phyloP scores from a whole-genome alignment of 805 yeast genomes.

The Huiozyma sinensis region DNA sequence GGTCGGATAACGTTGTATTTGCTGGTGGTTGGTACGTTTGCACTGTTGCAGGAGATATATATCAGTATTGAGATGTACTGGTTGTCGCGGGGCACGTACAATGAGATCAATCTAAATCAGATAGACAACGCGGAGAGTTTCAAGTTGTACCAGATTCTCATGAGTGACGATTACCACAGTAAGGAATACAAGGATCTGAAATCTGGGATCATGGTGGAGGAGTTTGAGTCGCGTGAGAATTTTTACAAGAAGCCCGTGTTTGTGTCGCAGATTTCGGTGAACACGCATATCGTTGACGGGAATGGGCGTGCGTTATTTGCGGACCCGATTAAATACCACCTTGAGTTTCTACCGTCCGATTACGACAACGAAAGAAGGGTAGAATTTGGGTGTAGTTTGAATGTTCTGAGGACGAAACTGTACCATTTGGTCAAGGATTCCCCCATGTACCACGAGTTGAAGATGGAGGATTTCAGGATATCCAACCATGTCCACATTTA shows the following conservation, averaged over 20 bases:
- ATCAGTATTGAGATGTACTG: conserved; percentile 27
- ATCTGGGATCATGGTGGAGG: conserved; percentile 26
- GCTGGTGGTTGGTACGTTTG: conserved; percentile 23
- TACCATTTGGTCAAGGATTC: conserved; percentile 44
- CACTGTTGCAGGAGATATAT: conserved; percentile 26
- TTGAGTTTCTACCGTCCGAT: conserved; percentile 78
- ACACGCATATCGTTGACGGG: conserved; percentile 32
- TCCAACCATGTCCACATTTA: conserved; percentile 29
- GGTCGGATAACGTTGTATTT: conserved; percentile 27
- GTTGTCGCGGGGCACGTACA: conserved; percentile 25
- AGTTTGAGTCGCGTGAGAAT: conserved; percentile 41
- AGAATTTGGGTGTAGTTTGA: conserved; percentile 60
- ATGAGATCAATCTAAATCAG: conserved; percentile 21
- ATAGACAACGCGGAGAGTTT: conserved; percentile 19
- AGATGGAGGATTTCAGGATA: conserved; percentile 17
- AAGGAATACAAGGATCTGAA: conserved; percentile 24
- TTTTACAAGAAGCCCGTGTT: conserved; percentile 68
- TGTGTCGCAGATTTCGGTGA: conserved; percentile 61
- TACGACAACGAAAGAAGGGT: conserved; percentile 49
- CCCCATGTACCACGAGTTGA: conserved; percentile 21
- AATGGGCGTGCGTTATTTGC: conserved; percentile 5
- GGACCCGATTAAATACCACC: conserved; percentile 45
- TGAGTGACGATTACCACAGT: conserved; percentile 26
- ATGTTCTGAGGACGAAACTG: conserved; percentile 47
- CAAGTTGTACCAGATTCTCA: conserved; percentile 22